Evolutionary conservation across 2,329 filamentous ascomycete species (phyloP), one percentile per base, ranked within the genome.

Genomic region (Didymella sp.): DNA sequence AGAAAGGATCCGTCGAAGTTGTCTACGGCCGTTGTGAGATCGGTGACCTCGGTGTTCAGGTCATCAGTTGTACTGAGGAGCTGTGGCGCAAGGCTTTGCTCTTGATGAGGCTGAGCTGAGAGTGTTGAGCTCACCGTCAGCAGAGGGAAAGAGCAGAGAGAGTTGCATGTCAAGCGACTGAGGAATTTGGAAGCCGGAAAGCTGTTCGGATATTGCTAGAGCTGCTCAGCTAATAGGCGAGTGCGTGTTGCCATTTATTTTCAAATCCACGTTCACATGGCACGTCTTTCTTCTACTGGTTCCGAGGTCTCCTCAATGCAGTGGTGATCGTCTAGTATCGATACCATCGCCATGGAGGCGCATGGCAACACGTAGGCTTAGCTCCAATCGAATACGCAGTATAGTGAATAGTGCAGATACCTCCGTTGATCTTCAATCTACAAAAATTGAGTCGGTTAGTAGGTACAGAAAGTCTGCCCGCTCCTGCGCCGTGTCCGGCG

Each of bases 1-100:
- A 70, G 41, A 2, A 67, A 38, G 1, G 58, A 60, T 27, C 64
- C 64, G 27, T 70, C 66, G 43, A 67, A 70, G 8, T 53, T 57
- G 41, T 62, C 64, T 28, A 70, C 64, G 2, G 64, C 67, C 11
- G 51, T 49, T 15, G 66, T 70, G 3, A 68, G 60, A 5, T 54
- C 30, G 12, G 47, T 51, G 13, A 66, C 55, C 4, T 61, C 62
- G 3, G 58, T 43, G 45, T 64, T 66, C 2, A 68, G 55, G 6
- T 52, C 57, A 6, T 43, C 51, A 44, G 68, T 66, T 5, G 64
- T 57, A 11, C 44, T 37, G 13, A 63, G 56, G 5, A 69, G 43
- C 43, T 64, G 44, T 2, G 60, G 51, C 4, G 62, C 58, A n/a
- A 53, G 52, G 19, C 47, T 52, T n/a, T 56, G 43, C 22, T 44